Evolutionary conservation across 1,284 basidiomycete species (phyloP).

Genomic region (Polyporus tsugae): DNA sequence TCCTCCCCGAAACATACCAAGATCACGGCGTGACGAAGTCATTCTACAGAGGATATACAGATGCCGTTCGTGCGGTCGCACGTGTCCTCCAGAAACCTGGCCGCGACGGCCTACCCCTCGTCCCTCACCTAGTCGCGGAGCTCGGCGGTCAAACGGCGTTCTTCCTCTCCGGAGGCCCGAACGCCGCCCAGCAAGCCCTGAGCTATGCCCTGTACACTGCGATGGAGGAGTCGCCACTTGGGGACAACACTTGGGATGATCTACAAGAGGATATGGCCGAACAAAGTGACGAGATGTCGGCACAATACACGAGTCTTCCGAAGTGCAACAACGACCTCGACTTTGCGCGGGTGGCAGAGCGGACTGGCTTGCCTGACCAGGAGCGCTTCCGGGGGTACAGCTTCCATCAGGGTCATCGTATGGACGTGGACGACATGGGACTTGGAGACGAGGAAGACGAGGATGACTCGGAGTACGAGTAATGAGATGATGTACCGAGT

Average conservation of each 20-base stretch:
- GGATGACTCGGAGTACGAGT: background rate
- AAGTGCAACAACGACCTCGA: constrained; percentile 25
- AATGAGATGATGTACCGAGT: background rate
- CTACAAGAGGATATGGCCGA: constrained; percentile 5
- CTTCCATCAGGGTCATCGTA: background rate
- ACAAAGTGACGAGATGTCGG: constrained; percentile 11
- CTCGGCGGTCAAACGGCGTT: background rate
- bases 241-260: constrained; percentile 21
- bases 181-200: constrained; percentile 19
- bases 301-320: constrained; percentile 4
- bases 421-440: background rate
- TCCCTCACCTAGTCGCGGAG: background rate
- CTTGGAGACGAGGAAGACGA: background rate
- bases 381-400: background rate
- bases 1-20: background rate
- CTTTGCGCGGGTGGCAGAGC: constrained; percentile 21
- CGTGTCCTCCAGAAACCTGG: background rate
- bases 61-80: background rate
- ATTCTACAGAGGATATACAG: background rate
- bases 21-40: background rate
- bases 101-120: constrained; percentile 4
- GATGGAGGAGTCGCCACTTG: constrained; percentile 21
- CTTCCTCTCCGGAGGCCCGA: constrained; percentile 6
- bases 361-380: constrained; percentile 4
- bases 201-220: constrained; percentile 23